Evolutionary conservation across 768 basidiomycete genomes (phyloP), one percentile per base, ranked within the genome.

Genomic region (Dioszegia aurantiaca): DNA sequence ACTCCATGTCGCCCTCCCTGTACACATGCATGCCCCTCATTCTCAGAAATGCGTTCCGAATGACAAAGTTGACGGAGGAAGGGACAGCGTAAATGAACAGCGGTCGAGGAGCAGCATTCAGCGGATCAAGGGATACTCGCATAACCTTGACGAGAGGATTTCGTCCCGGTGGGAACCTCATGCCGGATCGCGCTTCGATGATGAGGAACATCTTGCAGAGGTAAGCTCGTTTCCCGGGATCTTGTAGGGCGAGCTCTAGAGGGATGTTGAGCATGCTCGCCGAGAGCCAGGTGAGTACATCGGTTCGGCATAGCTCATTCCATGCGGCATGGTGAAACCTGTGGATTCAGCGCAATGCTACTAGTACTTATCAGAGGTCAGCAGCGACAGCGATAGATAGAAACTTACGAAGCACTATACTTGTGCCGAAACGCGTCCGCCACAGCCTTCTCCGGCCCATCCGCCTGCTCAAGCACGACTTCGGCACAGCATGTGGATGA

Each of bases 291-390:
- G 82, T 79, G 40, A 80, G 80, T 56, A 89, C 78, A 71, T 90
- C 83, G 33, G 82, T 77, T n/a, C 79, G 80, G 40, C 80, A 83
- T 58, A 94, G 82, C 14, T 82, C 79, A 0, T 86, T 85, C 87
- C 88, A 94, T 0, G 85, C 83, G 11, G 81, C 83, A 64, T 83
- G 84, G 55, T 82, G 78, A 73, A 93, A 93, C 89, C 89, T 88
- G 45, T 12, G 41, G 27, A 19, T 28, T 33, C 26, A 53, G 33
- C 31, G n/a, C n/a, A n/a, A n/a, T n/a, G n/a, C n/a, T n/a, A n/a
- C n/a, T n/a, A n/a, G n/a, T n/a, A n/a, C n/a, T n/a, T n/a, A n/a
- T n/a, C n/a, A n/a, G n/a, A n/a, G n/a, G n/a, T n/a, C n/a, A n/a
- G n/a, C n/a, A n/a, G n/a, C n/a, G n/a, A n/a, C n/a, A n/a, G n/a